phyloP scores from a whole-genome alignment of 352 stramenopile species.

The Phytophthora tubulina region DNA sequence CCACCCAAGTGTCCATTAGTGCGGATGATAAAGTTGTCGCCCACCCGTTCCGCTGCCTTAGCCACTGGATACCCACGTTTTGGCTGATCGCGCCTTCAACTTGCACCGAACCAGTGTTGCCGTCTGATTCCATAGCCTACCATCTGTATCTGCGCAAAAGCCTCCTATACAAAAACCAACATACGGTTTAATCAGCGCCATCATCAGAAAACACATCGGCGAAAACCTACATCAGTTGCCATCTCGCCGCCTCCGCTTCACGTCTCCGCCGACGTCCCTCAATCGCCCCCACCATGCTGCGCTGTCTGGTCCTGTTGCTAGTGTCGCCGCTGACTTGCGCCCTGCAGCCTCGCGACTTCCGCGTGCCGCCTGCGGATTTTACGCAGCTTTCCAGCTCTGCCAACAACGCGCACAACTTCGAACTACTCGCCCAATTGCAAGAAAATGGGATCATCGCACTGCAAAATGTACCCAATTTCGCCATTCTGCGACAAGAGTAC shows the following conservation, averaged over 20 bases:
- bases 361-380: slow-evolving; percentile 69
- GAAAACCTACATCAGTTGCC: slow-evolving; percentile 24
- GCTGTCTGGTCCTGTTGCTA: slow-evolving; percentile 25
- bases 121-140: slow-evolving; percentile 19
- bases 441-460: slow-evolving; percentile 78
- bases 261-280: slow-evolving; percentile 30
- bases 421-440: slow-evolving; percentile 65
- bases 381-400: slow-evolving; percentile 47
- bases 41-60: slow-evolving; percentile 1
- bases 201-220: background rate
- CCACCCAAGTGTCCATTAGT: slow-evolving; percentile 22
- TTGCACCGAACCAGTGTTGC: slow-evolving; percentile 24
- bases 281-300: slow-evolving; percentile 32
- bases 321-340: slow-evolving; percentile 26
- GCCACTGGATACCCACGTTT: slow-evolving; percentile 3
- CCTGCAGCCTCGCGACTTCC: slow-evolving; percentile 51
- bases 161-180: slow-evolving; percentile 32
- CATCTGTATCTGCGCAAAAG: slow-evolving; percentile 16
- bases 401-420: slow-evolving; percentile 41
- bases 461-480: slow-evolving; percentile 77
- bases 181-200: slow-evolving; percentile 20
- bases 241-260: slow-evolving; percentile 25
- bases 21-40: slow-evolving; percentile 3
- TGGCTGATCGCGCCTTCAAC: slow-evolving; percentile 23
- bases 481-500: slow-evolving; percentile 58